Percentiles rank a stretch among this genome's conserved stretches.
Evolutionary conservation across 2,329 filamentous ascomycete genomes (phyloP).

Genomic region (Exophiala bonariae): DNA sequence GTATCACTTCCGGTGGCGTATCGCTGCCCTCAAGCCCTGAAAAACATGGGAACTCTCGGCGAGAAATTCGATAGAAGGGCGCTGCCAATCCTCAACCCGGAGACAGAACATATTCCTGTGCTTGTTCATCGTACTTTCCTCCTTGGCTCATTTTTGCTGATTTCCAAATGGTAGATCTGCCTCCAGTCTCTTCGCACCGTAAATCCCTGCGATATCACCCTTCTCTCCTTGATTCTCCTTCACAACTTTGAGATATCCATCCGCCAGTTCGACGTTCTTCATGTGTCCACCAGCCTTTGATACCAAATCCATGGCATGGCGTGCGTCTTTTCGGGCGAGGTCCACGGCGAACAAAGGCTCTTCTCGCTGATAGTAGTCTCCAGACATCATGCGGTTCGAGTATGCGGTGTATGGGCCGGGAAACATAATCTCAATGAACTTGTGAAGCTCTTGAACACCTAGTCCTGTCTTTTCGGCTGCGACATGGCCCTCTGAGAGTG

Average conservation of each 20-base stretch:
- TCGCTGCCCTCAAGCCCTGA: too few species aligned
- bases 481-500: constrained; percentile 74
- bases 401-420: constrained; percentile 75
- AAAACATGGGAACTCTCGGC: too few species aligned
- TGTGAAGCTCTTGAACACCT: constrained; percentile 67
- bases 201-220: constrained; percentile 80
- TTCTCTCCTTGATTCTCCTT: constrained; percentile 51
- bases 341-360: constrained; percentile 82
- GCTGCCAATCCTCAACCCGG: too few species aligned
- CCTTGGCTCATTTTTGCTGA: constrained; percentile 31
- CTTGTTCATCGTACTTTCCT: too few species aligned
- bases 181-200: constrained; percentile 75
- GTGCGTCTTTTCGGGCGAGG: constrained; percentile 77
- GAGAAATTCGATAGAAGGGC: too few species aligned
- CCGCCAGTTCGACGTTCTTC: constrained; percentile 65
- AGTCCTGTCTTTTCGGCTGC: constrained; percentile 79
- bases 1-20: too few species aligned
- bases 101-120: neutral
- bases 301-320: constrained; percentile 71
- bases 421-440: constrained; percentile 72
- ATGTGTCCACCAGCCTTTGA: constrained; percentile 62
- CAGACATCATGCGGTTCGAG: constrained; percentile 69
- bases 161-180: constrained; percentile 75
- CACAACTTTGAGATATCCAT: constrained; percentile 68
- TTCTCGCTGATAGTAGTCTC: constrained; percentile 74